Percentiles rank a stretch among this genome's conserved stretches.
Evolutionary conservation across 2,329 filamentous ascomycete species (phyloP).

Genomic region (Ophiostoma montium): DNA sequence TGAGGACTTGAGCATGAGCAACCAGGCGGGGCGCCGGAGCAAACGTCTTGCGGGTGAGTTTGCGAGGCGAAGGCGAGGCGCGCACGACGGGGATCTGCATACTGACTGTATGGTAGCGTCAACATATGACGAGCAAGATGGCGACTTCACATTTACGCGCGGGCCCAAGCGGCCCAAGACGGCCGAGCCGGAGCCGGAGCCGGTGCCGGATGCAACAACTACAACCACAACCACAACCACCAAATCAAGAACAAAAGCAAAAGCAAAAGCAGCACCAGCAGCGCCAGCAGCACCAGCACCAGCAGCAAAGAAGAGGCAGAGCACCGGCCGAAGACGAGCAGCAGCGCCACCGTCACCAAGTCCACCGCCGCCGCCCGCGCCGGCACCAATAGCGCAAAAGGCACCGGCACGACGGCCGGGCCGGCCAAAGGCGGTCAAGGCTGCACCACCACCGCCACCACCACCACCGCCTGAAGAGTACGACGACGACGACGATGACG

Average conservation of each 20-base stretch:
- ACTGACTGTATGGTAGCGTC: conserved; percentile 12
- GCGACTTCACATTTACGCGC: conserved; percentile 63
- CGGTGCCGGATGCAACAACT: no score
- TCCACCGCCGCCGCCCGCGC: background rate
- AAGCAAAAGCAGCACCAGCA: conserved; percentile 17
- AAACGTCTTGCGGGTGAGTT: conserved; percentile 50
- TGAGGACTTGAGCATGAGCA: conserved; percentile 56
- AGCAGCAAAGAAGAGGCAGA: conserved; percentile 29
- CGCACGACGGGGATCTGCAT: background rate
- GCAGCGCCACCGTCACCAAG: conserved; percentile 15
- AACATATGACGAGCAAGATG: conserved; percentile 59
- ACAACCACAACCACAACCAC: no score
- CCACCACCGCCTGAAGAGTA: conserved; percentile 20
- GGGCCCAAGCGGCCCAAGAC: conserved; percentile 52
- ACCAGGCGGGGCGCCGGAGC: conserved; percentile 44
- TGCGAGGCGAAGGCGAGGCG: background rate
- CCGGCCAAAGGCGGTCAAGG: conserved; percentile 7
- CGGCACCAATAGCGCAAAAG: background rate
- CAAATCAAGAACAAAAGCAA: no score
- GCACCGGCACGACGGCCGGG: conserved; percentile 3
- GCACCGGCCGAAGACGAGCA: conserved; percentile 19
- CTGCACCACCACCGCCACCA: conserved; percentile 2
- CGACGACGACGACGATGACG: background rate
- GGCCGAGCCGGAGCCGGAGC: conserved; percentile 26
- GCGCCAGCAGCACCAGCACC: background rate